A percentile compares a stretch with the other conserved stretches of the same genome.
Conservation (phyloP, 192 early-diverging fungal genomes). For the Backusella sp. region DNA sequence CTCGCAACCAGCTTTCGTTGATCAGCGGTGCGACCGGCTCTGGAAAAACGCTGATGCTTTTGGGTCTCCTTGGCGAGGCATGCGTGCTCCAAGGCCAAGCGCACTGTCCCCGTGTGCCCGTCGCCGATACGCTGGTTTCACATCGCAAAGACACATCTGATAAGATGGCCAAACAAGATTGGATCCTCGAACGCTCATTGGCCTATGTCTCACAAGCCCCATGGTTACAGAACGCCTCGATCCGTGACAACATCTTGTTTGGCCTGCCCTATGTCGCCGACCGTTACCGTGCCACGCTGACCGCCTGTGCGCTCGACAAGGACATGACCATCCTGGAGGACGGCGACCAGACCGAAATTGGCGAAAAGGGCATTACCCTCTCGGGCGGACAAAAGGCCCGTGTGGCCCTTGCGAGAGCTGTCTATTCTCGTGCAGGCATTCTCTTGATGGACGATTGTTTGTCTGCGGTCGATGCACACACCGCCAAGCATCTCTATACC, state of each 20-base stretch:
- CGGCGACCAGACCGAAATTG: slow-evolving; percentile 80
- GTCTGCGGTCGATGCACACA: slow-evolving; percentile 86
- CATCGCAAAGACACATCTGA: neutral
- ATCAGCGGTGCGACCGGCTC: slow-evolving; percentile 78
- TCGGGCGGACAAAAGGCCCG: slow-evolving; percentile 90
- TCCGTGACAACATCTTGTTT: slow-evolving; percentile 73
- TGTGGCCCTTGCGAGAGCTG: slow-evolving; percentile 82
- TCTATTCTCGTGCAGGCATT: slow-evolving; percentile 69
- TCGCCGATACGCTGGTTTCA: slow-evolving; percentile 17
- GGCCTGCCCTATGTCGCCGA: slow-evolving; percentile 27
- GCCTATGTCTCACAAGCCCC: slow-evolving; percentile 75
- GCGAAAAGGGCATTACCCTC: slow-evolving; percentile 85
- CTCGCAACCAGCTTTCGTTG: slow-evolving; percentile 44
- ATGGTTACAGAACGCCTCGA: slow-evolving; percentile 73
- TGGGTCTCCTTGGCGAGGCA: slow-evolving; percentile 79
- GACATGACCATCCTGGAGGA: slow-evolving; percentile 81
- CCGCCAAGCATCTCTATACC: slow-evolving; percentile 76
- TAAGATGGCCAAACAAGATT: slow-evolving; percentile 26
- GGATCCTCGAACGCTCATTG: slow-evolving; percentile 47
- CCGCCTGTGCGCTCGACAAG: slow-evolving; percentile 76
- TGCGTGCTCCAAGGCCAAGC: slow-evolving; percentile 30
- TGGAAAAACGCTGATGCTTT: slow-evolving; percentile 82
- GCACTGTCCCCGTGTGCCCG: slow-evolving; percentile 29
- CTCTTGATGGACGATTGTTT: slow-evolving; percentile 86
- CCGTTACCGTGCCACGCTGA: slow-evolving; percentile 25